Conservation (phyloP, 768 basidiomycete genomes). For the Paxillus involutus region DNA sequence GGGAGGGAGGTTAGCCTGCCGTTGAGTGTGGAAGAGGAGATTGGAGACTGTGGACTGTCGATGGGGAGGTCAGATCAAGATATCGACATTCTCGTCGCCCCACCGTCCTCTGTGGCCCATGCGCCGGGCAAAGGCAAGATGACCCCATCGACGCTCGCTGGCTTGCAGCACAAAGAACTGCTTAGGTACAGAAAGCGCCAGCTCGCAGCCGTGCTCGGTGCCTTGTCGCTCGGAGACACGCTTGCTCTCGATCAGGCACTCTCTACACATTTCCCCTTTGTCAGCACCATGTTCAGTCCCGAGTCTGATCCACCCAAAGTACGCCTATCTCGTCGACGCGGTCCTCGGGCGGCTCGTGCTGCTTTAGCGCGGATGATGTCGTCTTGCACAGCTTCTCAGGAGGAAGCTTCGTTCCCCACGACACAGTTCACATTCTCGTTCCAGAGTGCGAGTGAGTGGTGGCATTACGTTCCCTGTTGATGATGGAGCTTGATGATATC, state of each 20-base stretch:
- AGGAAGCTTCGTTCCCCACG: conserved; percentile 46
- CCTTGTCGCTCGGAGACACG: conserved; percentile 64
- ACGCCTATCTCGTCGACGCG: conserved; percentile 55
- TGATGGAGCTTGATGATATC: conserved; percentile 26
- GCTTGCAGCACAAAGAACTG: conserved; percentile 74
- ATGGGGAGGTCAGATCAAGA: conserved; percentile 25
- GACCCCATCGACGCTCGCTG: conserved; percentile 61
- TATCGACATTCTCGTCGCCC: conserved; percentile 18
- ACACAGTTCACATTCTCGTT: conserved; percentile 61
- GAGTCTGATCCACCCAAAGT: conserved; percentile 35
- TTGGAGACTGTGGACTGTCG: conserved; percentile 26
- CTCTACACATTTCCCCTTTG: conserved; percentile 40
- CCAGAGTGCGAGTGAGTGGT: conserved; percentile 70
- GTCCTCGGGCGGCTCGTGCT: conserved; percentile 50
- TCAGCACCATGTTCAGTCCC: conserved; percentile 35
- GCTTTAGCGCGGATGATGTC: conserved; percentile 23
- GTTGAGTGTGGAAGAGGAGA: conserved; percentile 45
- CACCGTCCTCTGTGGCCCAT: conserved; percentile 20
- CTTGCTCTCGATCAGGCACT: conserved; percentile 79
- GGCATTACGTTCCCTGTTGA: conserved; percentile 21
- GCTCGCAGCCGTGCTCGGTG: conserved; percentile 67
- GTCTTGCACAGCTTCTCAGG: conserved; percentile 5
- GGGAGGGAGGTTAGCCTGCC: conserved; percentile 43
- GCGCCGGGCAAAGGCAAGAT: conserved; percentile 44
- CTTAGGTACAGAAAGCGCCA: conserved; percentile 68